Base-by-base conservation (phyloP, 805 yeast genomes). In the Candida golubevii region DNA sequence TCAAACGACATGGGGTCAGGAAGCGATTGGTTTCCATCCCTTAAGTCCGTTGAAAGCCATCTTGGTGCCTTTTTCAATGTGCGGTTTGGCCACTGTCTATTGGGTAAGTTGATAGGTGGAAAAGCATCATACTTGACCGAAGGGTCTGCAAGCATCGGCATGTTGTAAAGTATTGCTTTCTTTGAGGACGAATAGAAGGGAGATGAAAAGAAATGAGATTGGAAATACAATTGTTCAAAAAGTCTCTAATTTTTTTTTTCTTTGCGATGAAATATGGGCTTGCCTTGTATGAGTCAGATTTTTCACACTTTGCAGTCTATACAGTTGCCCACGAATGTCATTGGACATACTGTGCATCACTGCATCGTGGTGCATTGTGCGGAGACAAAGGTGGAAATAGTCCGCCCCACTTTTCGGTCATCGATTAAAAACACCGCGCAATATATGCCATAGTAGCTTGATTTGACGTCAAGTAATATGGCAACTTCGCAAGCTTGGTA, bases 1-100 rank as follows among this genome's bases (percentile, higher is more conserved):
- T 70, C 82, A 35, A 84, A 71, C n/a, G 84, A 73, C 95, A 85
- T 85, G 42, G 93, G 95, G 59, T 85, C 93, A 0, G 93, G 91
- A 53, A 85, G 73, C 6, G 90, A 82, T 67, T 85, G 93, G 64
- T 85, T 85, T 29, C 95, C 95, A 59, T 85, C 95, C 56, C 95
- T 76, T 49, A 85, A 72, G 58, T 86, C 95, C 4, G 95, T 85
- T 15, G 90, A 82, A 38, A 86, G 69, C 93, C 93, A 85, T 53
- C 93, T 71, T 15, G 95, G 95, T 3, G 89, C 77, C 59, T 77
- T 77, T 40, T 67, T 69, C 45, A 86, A 60, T 12, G 74, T 64
- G 46, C 73, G 72, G 32, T 71, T 58, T 1, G 95, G 95, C 95
- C 95, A 85, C 49, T 75, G 74, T 45, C 93, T 75, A 48, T 80